Evolutionary conservation across 345 rosid species (phyloP).

Genomic region (Dimocarpus longan): DNA sequence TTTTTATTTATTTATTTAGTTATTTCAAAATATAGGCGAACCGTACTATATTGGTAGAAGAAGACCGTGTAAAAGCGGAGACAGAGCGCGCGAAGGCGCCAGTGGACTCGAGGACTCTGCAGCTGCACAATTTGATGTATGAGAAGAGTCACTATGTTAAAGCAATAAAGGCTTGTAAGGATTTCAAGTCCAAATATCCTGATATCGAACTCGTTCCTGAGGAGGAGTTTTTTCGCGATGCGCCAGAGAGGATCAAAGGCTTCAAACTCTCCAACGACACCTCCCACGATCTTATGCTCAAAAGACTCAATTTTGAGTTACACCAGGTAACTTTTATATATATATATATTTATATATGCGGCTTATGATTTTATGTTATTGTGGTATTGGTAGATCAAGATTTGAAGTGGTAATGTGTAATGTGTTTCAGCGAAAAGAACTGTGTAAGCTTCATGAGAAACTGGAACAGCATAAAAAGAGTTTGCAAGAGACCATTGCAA

Average conservation of each 20-base stretch:
- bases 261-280: slow-evolving; percentile 50
- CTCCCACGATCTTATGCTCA: slow-evolving; percentile 85
- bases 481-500: slow-evolving; percentile 70
- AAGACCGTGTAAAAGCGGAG: slow-evolving; percentile 70
- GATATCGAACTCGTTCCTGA: slow-evolving; percentile 86
- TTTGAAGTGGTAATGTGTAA: neutral
- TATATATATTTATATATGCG: too few relatives aligned
- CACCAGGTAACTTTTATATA: slow-evolving; percentile 60
- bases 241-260: slow-evolving; percentile 69
- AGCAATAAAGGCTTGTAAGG: slow-evolving; percentile 80
- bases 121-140: slow-evolving; percentile 85
- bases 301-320: slow-evolving; percentile 82
- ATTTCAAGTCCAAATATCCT: slow-evolving; percentile 80
- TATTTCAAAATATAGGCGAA: slow-evolving; percentile 51
- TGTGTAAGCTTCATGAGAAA: slow-evolving; percentile 68
- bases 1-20: neutral
- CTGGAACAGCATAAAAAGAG: slow-evolving; percentile 70
- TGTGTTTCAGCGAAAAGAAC: slow-evolving; percentile 65
- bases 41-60: slow-evolving; percentile 71
- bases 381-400: neutral
- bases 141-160: slow-evolving; percentile 90
- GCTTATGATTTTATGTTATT: neutral
- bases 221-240: slow-evolving; percentile 68
- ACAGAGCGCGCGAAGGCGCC: slow-evolving; percentile 78
- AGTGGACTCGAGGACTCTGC: slow-evolving; percentile 73